Evolutionary conservation across 495 filamentous ascomycete species (phyloP).

Genomic region (Chaetomidium leptoderma): DNA sequence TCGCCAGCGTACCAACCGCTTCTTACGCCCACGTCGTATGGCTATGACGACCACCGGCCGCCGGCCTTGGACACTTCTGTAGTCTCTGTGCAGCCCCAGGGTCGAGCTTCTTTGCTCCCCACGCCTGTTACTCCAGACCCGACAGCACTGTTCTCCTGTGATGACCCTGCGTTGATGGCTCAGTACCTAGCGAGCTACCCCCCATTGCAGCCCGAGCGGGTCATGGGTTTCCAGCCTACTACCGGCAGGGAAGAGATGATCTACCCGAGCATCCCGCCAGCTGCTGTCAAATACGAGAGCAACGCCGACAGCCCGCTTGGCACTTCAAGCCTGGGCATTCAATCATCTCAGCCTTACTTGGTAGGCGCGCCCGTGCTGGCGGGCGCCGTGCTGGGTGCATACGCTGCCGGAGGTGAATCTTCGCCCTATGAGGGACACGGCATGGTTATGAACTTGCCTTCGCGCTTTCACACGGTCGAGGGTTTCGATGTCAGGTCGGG

Average conservation of each 20-base stretch:
- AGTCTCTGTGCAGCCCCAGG: slow-evolving; percentile 27
- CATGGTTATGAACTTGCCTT: slow-evolving; percentile 3
- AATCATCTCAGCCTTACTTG: slow-evolving; percentile 9
- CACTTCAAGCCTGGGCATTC: slow-evolving; percentile 12
- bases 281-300: slow-evolving; percentile 27
- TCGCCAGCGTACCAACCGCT: slow-evolving; percentile 31
- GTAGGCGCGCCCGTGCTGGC: slow-evolving; percentile 4
- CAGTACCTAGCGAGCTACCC: slow-evolving; percentile 40
- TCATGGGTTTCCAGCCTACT: slow-evolving; percentile 36
- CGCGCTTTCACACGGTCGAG: slow-evolving; percentile 13
- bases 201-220: slow-evolving; percentile 37
- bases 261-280: slow-evolving; percentile 35
- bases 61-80: slow-evolving; percentile 30
- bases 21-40: slow-evolving; percentile 33
- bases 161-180: slow-evolving; percentile 31
- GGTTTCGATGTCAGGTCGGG: slow-evolving; percentile 11
- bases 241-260: slow-evolving; percentile 43
- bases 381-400: slow-evolving; percentile 10
- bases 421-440: slow-evolving; percentile 16
- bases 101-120: slow-evolving; percentile 22
- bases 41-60: slow-evolving; percentile 31
- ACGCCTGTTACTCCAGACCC: slow-evolving; percentile 24
- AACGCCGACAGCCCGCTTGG: slow-evolving; percentile 9
- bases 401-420: slow-evolving; percentile 6
- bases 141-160: slow-evolving; percentile 29